A percentile compares a stretch with the other conserved stretches of the same genome.
These are phyloP conservation scores for Corynascus novoguineensis DNA, from an alignment of 495 filamentous ascomycete genomes.

Conservation along the genomic window DNA sequence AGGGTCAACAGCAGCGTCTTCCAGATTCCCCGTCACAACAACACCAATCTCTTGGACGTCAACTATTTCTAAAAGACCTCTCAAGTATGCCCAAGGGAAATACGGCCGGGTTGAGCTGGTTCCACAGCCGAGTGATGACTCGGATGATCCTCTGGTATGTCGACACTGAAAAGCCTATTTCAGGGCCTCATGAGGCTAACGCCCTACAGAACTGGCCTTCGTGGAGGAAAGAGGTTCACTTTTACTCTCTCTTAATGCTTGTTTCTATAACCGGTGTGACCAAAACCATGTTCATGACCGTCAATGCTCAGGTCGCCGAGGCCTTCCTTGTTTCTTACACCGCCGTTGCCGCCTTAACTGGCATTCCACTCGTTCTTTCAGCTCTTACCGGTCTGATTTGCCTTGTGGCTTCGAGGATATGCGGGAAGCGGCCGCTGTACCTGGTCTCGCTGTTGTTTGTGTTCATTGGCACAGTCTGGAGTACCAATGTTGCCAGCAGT, in stretches of 20 bases:
- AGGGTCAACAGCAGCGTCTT: background rate
- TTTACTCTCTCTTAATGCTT: constrained; percentile 37
- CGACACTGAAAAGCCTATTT: background rate
- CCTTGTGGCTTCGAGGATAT: constrained; percentile 35
- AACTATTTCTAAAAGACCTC: constrained; percentile 32
- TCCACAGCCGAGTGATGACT: constrained; percentile 46
- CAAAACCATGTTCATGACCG: constrained; percentile 48
- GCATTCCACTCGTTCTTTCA: constrained; percentile 44
- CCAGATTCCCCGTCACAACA: constrained; percentile 30
- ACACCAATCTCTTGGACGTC: constrained; percentile 35
- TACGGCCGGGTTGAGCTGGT: constrained; percentile 40
- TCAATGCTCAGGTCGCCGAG: constrained; percentile 39
- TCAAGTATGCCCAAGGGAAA: constrained; percentile 45
- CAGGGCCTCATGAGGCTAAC: background rate
- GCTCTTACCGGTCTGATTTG: constrained; percentile 39
- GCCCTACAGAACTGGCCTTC: constrained; percentile 42
- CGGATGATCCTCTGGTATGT: constrained; percentile 45
- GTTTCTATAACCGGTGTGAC: constrained; percentile 39
- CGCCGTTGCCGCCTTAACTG: constrained; percentile 41
- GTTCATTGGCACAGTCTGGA: constrained; percentile 44
- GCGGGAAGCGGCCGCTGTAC: constrained; percentile 46
- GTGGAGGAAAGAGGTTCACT: constrained; percentile 47
- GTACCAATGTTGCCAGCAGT: constrained; percentile 37
- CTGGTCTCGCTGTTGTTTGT: constrained; percentile 37
- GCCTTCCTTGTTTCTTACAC: constrained; percentile 41